These are phyloP conservation scores for Populus davidiana DNA, from an alignment of 345 rosid species.

Conservation along the genomic window DNA sequence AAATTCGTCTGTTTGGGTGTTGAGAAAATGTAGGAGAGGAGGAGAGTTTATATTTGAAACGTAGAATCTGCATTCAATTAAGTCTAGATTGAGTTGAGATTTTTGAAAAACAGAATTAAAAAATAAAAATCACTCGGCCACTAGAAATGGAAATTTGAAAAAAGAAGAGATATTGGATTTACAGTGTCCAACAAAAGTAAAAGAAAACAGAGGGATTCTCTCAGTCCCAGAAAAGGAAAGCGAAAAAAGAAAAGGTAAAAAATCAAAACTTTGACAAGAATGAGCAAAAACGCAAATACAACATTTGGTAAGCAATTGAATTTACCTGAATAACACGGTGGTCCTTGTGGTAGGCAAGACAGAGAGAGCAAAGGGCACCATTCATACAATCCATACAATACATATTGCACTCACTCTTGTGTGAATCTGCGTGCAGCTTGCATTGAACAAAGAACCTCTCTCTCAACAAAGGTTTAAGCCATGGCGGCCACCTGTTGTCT, in stretches of 20 bases:
- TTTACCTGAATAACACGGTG: constrained; percentile 56
- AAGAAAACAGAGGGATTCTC: background rate
- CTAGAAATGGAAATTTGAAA: background rate
- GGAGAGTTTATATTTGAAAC: background rate
- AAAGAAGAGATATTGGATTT: background rate
- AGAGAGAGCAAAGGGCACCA: constrained; percentile 57
- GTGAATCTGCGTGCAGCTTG: constrained; percentile 52
- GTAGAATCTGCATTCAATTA: background rate
- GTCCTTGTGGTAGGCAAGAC: constrained; percentile 50
- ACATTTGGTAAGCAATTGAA: background rate
- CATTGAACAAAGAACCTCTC: constrained; percentile 59
- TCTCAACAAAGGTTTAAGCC: constrained; percentile 50
- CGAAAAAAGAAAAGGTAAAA: background rate
- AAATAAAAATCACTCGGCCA: background rate
- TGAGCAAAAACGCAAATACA: background rate
- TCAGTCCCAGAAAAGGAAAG: background rate
- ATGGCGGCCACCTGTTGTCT: constrained; percentile 53
- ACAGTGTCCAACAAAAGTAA: background rate
- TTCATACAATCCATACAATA: constrained; percentile 56
- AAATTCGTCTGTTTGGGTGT: background rate
- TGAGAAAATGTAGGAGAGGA: background rate
- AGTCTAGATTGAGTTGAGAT: background rate
- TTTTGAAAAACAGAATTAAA: background rate
- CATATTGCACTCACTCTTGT: constrained; percentile 68
- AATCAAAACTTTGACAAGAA: background rate